Evolutionary conservation across 169 alveolate genomes (phyloP).

Genomic region (Plasmodium berghei): DNA sequence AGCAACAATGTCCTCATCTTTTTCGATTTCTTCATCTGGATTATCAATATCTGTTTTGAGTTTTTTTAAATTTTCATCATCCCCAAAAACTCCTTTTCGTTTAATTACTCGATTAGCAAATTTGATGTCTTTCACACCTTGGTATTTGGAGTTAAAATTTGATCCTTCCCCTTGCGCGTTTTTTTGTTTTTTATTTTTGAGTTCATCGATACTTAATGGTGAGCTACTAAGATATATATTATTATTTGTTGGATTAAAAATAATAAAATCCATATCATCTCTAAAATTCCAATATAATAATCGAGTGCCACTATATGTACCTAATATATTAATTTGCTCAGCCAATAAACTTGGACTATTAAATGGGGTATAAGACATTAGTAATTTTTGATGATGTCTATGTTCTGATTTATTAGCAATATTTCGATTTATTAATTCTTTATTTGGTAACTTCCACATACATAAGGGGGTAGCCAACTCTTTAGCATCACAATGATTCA

Average conservation of each 20-base stretch:
- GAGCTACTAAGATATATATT: constrained; percentile 82
- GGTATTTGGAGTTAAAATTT: constrained; percentile 6
- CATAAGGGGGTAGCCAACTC: constrained; percentile 88
- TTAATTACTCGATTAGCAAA: constrained; percentile 30
- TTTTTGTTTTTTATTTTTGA: constrained; percentile 14
- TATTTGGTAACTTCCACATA: constrained; percentile 92
- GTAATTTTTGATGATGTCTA: constrained; percentile 90
- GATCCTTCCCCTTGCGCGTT: constrained; percentile 14
- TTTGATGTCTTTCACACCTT: constrained; percentile 35
- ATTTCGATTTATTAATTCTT: constrained; percentile 89
- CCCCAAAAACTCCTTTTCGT: constrained; percentile 27
- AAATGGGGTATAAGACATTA: constrained; percentile 91
- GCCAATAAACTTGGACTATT: constrained; percentile 90
- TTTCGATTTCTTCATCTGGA: background rate
- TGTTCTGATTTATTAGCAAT: constrained; percentile 89
- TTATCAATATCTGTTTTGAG: background rate
- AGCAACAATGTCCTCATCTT: background rate
- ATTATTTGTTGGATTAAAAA: constrained; percentile 80
- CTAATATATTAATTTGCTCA: constrained; percentile 90
- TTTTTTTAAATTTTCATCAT: background rate
- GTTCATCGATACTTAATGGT: constrained; percentile 60
- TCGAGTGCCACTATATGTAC: constrained; percentile 89
- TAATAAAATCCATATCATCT: constrained; percentile 87
- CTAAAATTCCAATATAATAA: constrained; percentile 90
- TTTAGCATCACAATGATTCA: constrained; percentile 86